Evolutionary conservation across 2,329 filamentous ascomycete species (phyloP).

Genomic region (Pseudonectria buxi): DNA sequence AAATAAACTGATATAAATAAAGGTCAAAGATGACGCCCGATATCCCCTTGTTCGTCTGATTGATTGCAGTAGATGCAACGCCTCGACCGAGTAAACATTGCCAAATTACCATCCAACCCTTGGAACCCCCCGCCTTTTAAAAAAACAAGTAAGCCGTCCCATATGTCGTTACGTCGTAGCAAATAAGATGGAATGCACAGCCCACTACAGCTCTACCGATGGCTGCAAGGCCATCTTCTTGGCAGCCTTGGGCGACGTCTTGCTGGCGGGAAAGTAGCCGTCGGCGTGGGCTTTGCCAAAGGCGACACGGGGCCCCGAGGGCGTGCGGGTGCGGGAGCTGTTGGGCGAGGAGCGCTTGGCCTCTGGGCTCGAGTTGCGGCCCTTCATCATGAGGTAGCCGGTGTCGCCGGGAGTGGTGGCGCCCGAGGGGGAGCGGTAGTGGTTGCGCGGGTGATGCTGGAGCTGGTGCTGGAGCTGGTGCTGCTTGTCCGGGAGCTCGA

Average conservation of each 20-base stretch:
- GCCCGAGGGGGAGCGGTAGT: slow-evolving; percentile 37
- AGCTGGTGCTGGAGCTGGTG: too few relatives aligned
- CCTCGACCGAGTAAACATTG: too few relatives aligned
- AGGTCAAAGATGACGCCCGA: too few relatives aligned
- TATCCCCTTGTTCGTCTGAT: too few relatives aligned
- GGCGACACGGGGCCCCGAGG: slow-evolving; percentile 33
- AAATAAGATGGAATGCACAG: slow-evolving; percentile 3
- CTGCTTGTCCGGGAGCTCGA: slow-evolving; percentile 41
- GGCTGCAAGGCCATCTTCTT: slow-evolving; percentile 22
- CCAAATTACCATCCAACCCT: too few relatives aligned
- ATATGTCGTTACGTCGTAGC: slow-evolving; percentile 13
- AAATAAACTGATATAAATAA: too few relatives aligned
- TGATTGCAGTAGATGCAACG: too few relatives aligned
- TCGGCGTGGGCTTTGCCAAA: slow-evolving; percentile 26
- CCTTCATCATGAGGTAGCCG: slow-evolving; percentile 39
- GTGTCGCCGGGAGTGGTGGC: slow-evolving; percentile 34
- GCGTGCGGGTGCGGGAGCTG: slow-evolving; percentile 42
- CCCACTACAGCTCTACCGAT: slow-evolving; percentile 13
- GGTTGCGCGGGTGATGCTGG: slow-evolving; percentile 32
- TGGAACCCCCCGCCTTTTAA: too few relatives aligned
- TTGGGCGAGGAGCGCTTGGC: slow-evolving; percentile 33
- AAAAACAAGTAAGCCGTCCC: too few relatives aligned
- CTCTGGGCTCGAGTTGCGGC: slow-evolving; percentile 30
- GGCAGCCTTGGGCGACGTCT: slow-evolving; percentile 24
- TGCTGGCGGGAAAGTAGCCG: slow-evolving; percentile 36